Conservation (phyloP, 2,329 filamentous ascomycete species). For the Fusarium lateritium region DNA sequence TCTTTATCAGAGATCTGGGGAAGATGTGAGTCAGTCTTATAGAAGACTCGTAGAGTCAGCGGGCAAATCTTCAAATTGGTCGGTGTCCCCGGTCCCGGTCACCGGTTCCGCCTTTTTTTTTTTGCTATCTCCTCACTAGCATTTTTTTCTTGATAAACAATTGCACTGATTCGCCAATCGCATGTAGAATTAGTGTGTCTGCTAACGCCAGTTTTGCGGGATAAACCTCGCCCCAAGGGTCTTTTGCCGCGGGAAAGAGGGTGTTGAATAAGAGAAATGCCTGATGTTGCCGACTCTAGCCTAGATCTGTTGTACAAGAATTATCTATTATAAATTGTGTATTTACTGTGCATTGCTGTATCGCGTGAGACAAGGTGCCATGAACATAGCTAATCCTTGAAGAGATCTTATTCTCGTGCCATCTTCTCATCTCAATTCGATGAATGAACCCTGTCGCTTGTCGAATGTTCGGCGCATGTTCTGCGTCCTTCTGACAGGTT, state of each 20-base stretch:
- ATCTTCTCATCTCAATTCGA: neutral
- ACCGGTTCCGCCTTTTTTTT: conserved; percentile 39
- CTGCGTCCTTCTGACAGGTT: conserved; percentile 20
- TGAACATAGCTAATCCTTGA: too few relatives aligned
- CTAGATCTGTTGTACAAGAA: neutral
- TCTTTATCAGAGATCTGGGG: neutral
- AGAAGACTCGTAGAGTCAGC: conserved; percentile 27
- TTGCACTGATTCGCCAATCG: conserved; percentile 36
- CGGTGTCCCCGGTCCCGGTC: conserved; percentile 38
- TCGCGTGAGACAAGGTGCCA: neutral
- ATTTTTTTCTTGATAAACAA: conserved; percentile 11
- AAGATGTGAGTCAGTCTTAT: conserved; percentile 25
- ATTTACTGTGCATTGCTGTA: neutral
- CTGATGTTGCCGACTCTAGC: conserved; percentile 24
- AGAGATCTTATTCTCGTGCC: too few relatives aligned
- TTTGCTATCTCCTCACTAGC: conserved; percentile 17
- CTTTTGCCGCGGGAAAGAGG: conserved; percentile 5
- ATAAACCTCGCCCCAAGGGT: conserved; percentile 42
- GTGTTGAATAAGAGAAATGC: conserved; percentile 12
- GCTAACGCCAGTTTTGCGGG: conserved; percentile 36
- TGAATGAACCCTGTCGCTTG: conserved; percentile 10
- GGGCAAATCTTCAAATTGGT: conserved; percentile 31
- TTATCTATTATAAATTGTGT: neutral
- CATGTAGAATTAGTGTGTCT: conserved; percentile 20
- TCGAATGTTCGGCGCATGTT: conserved; percentile 47